phyloP scores from a whole-genome alignment of 371 early-diverging fungal species.

The Funneliformis caledonium region DNA sequence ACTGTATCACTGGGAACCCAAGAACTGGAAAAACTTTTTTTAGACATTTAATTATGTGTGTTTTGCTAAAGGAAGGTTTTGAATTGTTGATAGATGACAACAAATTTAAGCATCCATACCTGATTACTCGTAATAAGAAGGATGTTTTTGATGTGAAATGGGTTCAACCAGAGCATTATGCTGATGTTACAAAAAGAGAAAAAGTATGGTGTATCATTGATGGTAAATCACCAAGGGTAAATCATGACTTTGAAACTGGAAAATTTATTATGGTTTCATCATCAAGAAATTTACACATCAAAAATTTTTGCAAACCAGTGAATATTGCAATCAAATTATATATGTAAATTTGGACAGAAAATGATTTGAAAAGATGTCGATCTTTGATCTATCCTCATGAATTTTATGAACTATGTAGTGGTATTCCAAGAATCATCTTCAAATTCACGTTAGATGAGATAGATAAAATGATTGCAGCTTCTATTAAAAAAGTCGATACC shows the following conservation, averaged over 20 bases:
- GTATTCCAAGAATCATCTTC: conserved; percentile 11
- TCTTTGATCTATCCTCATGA: not conserved
- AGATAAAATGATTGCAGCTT: not conserved
- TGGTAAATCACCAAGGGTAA: not conserved
- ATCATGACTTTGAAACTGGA: not conserved
- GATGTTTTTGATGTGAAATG: not conserved
- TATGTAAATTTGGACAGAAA: not conserved
- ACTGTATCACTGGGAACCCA: conserved; percentile 5
- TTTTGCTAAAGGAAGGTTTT: not conserved
- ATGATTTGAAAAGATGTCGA: conserved; percentile 5
- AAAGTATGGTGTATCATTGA: not conserved
- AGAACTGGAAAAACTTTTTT: conserved; percentile 16
- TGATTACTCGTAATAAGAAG: not conserved
- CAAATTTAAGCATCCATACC: not conserved
- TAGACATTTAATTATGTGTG: not conserved
- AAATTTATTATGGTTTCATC: conserved; percentile 5
- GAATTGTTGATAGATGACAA: not conserved
- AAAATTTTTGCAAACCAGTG: not conserved
- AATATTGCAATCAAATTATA: not conserved
- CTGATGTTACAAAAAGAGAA: not conserved
- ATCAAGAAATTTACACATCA: not conserved
- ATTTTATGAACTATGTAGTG: not conserved
- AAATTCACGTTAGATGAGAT: not conserved
- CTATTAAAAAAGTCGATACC: not conserved
- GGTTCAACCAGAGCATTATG: not conserved